Conservation (phyloP, 257 asterid genomes). For the Catharanthus roseus region DNA sequence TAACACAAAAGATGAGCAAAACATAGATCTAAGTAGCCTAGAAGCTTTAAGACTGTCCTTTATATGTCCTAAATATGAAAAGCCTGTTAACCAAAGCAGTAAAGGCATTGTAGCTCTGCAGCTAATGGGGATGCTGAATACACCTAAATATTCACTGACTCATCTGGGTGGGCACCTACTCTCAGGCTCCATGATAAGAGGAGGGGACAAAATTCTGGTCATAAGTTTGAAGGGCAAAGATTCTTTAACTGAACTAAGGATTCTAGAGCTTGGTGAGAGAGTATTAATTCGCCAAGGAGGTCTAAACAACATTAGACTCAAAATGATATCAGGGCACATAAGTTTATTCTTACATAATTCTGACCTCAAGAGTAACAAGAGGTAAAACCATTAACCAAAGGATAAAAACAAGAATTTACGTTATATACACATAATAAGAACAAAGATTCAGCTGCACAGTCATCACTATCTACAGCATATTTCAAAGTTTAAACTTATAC, state of each 20-base stretch:
- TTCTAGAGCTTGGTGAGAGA: neutral
- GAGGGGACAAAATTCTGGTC: neutral
- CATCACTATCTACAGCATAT: neutral
- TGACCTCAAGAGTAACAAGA: neutral
- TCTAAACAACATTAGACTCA: neutral
- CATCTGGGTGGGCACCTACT: neutral
- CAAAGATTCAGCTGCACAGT: neutral
- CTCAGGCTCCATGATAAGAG: neutral
- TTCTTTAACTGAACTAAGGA: neutral
- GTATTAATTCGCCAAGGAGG: neutral
- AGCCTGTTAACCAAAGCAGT: constrained; percentile 1
- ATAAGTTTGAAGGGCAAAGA: neutral
- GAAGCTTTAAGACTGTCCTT: neutral
- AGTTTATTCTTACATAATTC: neutral
- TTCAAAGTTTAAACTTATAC: too few relatives aligned
- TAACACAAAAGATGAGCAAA: neutral
- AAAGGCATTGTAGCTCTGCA: neutral
- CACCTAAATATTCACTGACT: neutral
- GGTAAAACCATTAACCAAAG: neutral
- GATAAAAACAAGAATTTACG: neutral
- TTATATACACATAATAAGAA: neutral
- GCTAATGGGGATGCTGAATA: too few relatives aligned
- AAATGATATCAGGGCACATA: neutral
- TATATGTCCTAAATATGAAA: neutral
- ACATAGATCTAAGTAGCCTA: neutral